These are phyloP conservation scores for Sarocladium kiliense DNA, from an alignment of 2,329 filamentous ascomycete species.

Conservation along the genomic window DNA sequence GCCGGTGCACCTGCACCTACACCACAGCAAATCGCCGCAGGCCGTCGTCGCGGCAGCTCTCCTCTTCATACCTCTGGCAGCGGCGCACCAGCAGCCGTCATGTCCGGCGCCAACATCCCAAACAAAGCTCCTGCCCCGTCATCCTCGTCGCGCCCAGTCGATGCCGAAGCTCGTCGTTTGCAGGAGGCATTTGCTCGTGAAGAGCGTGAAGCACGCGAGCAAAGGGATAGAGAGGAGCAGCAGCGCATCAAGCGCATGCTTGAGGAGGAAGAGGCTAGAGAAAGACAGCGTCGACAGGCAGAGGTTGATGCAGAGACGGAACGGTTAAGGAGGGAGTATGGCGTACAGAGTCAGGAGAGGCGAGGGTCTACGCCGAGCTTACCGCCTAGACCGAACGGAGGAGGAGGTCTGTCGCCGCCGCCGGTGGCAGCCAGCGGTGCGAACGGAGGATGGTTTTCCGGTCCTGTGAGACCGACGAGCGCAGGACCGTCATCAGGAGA, in stretches of 20 bases:
- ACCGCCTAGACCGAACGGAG: slow-evolving; percentile 24
- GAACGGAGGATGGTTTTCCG: slow-evolving; percentile 4
- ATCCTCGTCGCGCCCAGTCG: slow-evolving; percentile 18
- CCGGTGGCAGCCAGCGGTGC: slow-evolving; percentile 11
- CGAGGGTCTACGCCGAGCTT: slow-evolving; percentile 26
- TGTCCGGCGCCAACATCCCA: slow-evolving; percentile 25
- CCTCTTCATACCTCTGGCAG: slow-evolving; percentile 23
- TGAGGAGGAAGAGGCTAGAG: slow-evolving; percentile 57
- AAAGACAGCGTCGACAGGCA: slow-evolving; percentile 36
- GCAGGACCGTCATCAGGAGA: slow-evolving; percentile 31
- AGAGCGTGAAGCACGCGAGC: slow-evolving; percentile 50
- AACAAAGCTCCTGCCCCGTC: not conserved
- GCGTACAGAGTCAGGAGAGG: slow-evolving; percentile 42
- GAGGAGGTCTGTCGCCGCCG: slow-evolving; percentile 21
- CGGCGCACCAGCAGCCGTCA: slow-evolving; percentile 38
- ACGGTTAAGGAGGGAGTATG: slow-evolving; percentile 64
- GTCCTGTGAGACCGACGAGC: slow-evolving; percentile 42
- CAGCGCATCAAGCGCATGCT: slow-evolving; percentile 59
- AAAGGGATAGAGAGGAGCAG: slow-evolving; percentile 49
- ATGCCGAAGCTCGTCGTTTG: slow-evolving; percentile 75
- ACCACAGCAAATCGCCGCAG: slow-evolving; percentile 15
- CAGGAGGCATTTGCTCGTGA: slow-evolving; percentile 38
- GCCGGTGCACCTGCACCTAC: slow-evolving; percentile 31
- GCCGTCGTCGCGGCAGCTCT: slow-evolving; percentile 12
- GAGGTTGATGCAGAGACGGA: slow-evolving; percentile 78